Evolutionary conservation across 1,284 basidiomycete genomes (phyloP), one percentile per base, ranked within the genome.

Genomic region (Pascua sp.): DNA sequence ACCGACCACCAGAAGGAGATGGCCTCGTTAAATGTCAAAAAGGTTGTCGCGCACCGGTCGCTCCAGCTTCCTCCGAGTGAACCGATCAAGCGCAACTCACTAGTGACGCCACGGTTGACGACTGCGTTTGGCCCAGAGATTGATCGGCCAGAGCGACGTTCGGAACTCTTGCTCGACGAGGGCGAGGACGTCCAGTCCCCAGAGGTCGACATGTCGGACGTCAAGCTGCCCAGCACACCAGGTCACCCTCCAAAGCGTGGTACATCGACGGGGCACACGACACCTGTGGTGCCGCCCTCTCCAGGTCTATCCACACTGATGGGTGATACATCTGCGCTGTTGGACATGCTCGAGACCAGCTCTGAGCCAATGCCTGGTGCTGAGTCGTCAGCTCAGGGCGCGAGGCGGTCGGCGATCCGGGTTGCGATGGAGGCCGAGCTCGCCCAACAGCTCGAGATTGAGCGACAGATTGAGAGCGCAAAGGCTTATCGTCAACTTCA

Each of bases 331-430:
- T 38, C 42, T 0, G 70, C 70, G 16, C 62, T 74, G 1, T 56
- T 72, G n/a, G 52, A 60, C 46, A 51, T 72, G 10, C 60, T 74
- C 4, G 70, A 72, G 42, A 47, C 50, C 3, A 7, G 24, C 24
- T 32, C 24, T 32, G 58, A 60, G 5, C 48, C 46, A 32, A 40
- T n/a, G 39, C 11, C 39, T 18, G 51, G 39, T 16, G 57, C 49
- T 1, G 57, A 62, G 46, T 59, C 61, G 37, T 59, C 57, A 11
- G 58, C 67, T 0, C 67, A 68, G 42, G 69, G 60, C 4, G 64
- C 64, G 4, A 64, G 66, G 0, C 58, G 53, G 41, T 51, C 57
- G 7, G 59, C 62, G 4, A 41, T 50, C 2, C 50, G 53, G 8
- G 40, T 42, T 8, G 44, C 40, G 8, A 39, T 60, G n/a, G 38